A percentile compares a stretch with the other conserved stretches of the same genome.
These are phyloP conservation scores for Lenzites betulinus DNA, from an alignment of 768 basidiomycete species.

Conservation along the genomic window DNA sequence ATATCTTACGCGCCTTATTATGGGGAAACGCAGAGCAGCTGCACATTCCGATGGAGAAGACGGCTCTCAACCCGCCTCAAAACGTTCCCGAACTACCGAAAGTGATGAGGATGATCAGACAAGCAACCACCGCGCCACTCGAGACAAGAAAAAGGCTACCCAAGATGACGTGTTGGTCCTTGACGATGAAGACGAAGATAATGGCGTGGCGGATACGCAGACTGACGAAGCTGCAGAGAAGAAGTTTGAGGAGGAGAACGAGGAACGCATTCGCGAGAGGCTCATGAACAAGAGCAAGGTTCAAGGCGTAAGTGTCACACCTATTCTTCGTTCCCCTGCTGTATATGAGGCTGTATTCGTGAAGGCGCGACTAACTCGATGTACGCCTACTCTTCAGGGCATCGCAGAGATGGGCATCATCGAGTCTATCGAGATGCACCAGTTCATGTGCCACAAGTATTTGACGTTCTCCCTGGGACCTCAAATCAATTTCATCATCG, in stretches of 20 bases:
- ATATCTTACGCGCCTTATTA: slow-evolving; percentile 26
- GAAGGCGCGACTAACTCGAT: not conserved
- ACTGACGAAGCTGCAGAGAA: slow-evolving; percentile 60
- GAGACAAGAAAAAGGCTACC: slow-evolving; percentile 12
- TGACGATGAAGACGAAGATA: slow-evolving; percentile 38
- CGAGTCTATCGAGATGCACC: slow-evolving; percentile 79
- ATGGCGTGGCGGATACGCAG: slow-evolving; percentile 28
- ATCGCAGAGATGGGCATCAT: slow-evolving; percentile 89
- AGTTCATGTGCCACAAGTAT: slow-evolving; percentile 96
- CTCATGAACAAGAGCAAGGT: slow-evolving; percentile 47
- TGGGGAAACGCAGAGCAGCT: slow-evolving; percentile 57
- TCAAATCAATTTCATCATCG: slow-evolving; percentile 97
- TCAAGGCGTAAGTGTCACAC: slow-evolving; percentile 53
- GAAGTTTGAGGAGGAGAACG: slow-evolving; percentile 63
- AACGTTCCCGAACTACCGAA: slow-evolving; percentile 48
- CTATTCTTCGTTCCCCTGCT: not conserved
- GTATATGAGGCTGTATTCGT: not conserved
- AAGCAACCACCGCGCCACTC: slow-evolving; percentile 14
- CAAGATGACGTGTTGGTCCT: slow-evolving; percentile 31
- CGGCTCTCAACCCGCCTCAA: slow-evolving; percentile 38
- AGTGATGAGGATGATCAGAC: slow-evolving; percentile 35
- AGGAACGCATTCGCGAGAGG: slow-evolving; percentile 54
- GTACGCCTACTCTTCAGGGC: slow-evolving; percentile 46
- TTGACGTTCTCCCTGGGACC: slow-evolving; percentile 85
- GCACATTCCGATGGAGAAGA: slow-evolving; percentile 46